These are phyloP conservation scores for Stephanodiscus minutulus DNA, from an alignment of 108 stramenopile species.

Conservation along the genomic window DNA sequence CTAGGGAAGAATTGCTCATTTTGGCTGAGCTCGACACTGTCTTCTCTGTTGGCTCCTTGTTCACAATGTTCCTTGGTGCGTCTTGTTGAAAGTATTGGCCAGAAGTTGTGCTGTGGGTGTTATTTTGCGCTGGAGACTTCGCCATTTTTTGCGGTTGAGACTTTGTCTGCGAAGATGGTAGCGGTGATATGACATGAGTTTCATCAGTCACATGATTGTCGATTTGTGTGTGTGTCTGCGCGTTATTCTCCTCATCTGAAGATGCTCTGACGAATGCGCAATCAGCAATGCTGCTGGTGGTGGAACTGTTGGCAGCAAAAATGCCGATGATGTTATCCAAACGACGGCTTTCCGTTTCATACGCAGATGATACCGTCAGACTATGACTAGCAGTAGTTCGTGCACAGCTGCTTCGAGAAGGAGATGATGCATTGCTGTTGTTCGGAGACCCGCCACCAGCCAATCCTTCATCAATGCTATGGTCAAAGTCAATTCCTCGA, in stretches of 20 bases:
- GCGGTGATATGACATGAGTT: not conserved
- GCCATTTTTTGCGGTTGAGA: not conserved
- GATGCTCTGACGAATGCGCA: not conserved
- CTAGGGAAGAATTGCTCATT: not conserved
- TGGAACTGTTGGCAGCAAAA: constrained; percentile 25
- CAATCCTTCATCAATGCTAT: constrained; percentile 8
- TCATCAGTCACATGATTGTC: not conserved
- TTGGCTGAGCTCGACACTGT: not conserved
- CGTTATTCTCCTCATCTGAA: not conserved
- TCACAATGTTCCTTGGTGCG: not conserved
- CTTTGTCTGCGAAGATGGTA: constrained; percentile 4
- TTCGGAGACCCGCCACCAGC: not conserved
- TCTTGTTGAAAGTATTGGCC: constrained; percentile 18
- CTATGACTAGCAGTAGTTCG: constrained; percentile 4
- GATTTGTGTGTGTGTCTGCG: not conserved
- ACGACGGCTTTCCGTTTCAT: constrained; percentile 41
- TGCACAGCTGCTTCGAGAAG: constrained; percentile 5
- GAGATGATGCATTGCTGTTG: constrained; percentile 10
- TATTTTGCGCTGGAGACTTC: not conserved
- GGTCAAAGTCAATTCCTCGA: constrained; percentile 30
- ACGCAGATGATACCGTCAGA: constrained; percentile 20
- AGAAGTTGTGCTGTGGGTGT: not conserved
- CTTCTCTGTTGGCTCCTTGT: not conserved
- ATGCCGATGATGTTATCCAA: constrained; percentile 36
- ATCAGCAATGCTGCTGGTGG: not conserved